These are phyloP conservation scores for Puccinia horiana DNA, from an alignment of 1,284 basidiomycete genomes.

Conservation along the genomic window DNA sequence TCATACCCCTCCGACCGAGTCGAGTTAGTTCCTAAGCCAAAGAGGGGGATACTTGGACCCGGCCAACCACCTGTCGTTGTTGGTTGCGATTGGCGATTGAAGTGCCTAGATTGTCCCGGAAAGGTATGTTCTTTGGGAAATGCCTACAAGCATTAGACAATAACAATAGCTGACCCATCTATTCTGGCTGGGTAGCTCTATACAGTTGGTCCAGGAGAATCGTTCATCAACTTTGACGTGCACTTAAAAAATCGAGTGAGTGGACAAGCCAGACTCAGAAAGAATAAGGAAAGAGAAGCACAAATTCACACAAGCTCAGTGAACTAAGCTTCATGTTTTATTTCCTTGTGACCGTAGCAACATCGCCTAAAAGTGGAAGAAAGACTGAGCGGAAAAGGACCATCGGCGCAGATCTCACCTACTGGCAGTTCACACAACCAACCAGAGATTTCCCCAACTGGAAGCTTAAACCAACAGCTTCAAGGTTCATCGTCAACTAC, in stretches of 20 bases:
- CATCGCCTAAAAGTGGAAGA: conserved; percentile 46
- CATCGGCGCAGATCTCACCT: background rate
- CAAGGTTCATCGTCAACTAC: background rate
- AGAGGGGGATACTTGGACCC: conserved; percentile 11
- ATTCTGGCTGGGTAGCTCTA: conserved; percentile 68
- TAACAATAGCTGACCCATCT: background rate
- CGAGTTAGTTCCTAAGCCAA: conserved; percentile 39
- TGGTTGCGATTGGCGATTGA: conserved; percentile 79
- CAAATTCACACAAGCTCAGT: background rate
- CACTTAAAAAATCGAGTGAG: conserved; percentile 73
- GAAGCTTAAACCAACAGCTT: background rate
- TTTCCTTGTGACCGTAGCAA: conserved; percentile 28
- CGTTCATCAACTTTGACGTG: conserved; percentile 85
- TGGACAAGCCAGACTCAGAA: background rate
- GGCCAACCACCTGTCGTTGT: conserved; percentile 42
- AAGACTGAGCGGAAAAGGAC: background rate
- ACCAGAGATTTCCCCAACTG: conserved; percentile 1
- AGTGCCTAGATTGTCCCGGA: conserved; percentile 90
- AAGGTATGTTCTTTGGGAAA: conserved; percentile 66
- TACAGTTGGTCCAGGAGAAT: conserved; percentile 86
- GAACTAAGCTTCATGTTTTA: background rate
- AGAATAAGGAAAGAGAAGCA: background rate
- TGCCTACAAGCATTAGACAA: background rate
- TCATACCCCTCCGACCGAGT: conserved; percentile 39
- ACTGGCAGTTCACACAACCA: conserved; percentile 4